phyloP scores from a whole-genome alignment of 805 yeast genomes.

The Lipomyces sp. region DNA sequence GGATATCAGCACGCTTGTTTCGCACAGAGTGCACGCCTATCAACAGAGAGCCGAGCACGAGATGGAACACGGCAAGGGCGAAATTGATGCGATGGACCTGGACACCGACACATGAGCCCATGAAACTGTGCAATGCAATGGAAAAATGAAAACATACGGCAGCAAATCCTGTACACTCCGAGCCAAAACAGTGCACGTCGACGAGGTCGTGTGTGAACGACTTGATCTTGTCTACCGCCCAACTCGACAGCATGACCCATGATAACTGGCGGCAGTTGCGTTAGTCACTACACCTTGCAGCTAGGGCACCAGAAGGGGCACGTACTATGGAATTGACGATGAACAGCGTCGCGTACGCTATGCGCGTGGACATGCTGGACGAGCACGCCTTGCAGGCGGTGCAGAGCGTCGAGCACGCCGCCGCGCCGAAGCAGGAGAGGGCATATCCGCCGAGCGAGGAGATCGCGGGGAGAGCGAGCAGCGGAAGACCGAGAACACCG shows the following conservation, averaged over 20 bases:
- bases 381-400: slow-evolving; percentile 57
- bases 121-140: not conserved
- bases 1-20: slow-evolving; percentile 75
- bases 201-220: slow-evolving; percentile 65
- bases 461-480: slow-evolving; percentile 64
- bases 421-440: slow-evolving; percentile 79
- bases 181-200: slow-evolving; percentile 71
- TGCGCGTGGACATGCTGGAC: slow-evolving; percentile 78
- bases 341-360: slow-evolving; percentile 78
- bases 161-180: slow-evolving; percentile 84
- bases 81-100: slow-evolving; percentile 70
- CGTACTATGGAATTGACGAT: slow-evolving; percentile 61
- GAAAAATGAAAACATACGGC: slow-evolving; percentile 52
- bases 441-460: slow-evolving; percentile 57
- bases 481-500: slow-evolving; percentile 41
- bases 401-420: slow-evolving; percentile 66
- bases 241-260: slow-evolving; percentile 88
- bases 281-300: not conserved
- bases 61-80: slow-evolving; percentile 77
- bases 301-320: not conserved
- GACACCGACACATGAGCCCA: too few relatives aligned
- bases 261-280: slow-evolving; percentile 45
- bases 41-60: slow-evolving; percentile 62
- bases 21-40: slow-evolving; percentile 72
- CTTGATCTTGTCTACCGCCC: slow-evolving; percentile 70